Percentiles rank a stretch among this genome's conserved stretches.
These are phyloP conservation scores for Sporothrix brunneoviolacea DNA, from an alignment of 2,329 filamentous ascomycete species.

Conservation along the genomic window DNA sequence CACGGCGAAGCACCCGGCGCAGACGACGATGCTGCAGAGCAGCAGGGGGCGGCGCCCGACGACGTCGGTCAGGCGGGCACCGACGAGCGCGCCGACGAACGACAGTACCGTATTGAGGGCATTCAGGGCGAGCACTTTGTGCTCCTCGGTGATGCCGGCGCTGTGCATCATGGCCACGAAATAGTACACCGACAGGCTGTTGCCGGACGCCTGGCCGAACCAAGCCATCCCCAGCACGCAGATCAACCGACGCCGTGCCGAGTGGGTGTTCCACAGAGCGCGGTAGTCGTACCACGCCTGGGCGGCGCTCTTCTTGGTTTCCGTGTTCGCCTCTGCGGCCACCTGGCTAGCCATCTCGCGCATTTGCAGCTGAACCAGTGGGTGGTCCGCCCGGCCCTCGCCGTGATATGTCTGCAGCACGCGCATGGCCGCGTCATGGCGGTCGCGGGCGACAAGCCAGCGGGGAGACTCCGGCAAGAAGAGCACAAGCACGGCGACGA, in stretches of 20 bases:
- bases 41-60: slow-evolving; percentile 51
- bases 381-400: slow-evolving; percentile 37
- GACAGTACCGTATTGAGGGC: slow-evolving; percentile 48
- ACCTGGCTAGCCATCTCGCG: slow-evolving; percentile 25
- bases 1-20: slow-evolving; percentile 40
- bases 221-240: slow-evolving; percentile 33
- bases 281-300: slow-evolving; percentile 41
- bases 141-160: slow-evolving; percentile 43
- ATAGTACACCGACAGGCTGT: slow-evolving; percentile 46
- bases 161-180: slow-evolving; percentile 45
- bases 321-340: slow-evolving; percentile 33
- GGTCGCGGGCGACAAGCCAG: too few species aligned
- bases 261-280: slow-evolving; percentile 33
- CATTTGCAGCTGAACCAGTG: slow-evolving; percentile 22
- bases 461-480: too few species aligned
- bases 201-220: slow-evolving; percentile 37
- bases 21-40: slow-evolving; percentile 40
- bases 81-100: slow-evolving; percentile 43
- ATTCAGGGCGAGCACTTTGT: slow-evolving; percentile 43
- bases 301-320: too few species aligned
- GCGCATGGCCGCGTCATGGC: too few species aligned
- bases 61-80: slow-evolving; percentile 49
- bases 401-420: slow-evolving; percentile 43
- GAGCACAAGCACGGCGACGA: too few species aligned
- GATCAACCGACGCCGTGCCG: slow-evolving; percentile 33